Evolutionary conservation across 345 rosid genomes (phyloP), one percentile per base, ranked within the genome.

Genomic region (Heritiera fomes): DNA sequence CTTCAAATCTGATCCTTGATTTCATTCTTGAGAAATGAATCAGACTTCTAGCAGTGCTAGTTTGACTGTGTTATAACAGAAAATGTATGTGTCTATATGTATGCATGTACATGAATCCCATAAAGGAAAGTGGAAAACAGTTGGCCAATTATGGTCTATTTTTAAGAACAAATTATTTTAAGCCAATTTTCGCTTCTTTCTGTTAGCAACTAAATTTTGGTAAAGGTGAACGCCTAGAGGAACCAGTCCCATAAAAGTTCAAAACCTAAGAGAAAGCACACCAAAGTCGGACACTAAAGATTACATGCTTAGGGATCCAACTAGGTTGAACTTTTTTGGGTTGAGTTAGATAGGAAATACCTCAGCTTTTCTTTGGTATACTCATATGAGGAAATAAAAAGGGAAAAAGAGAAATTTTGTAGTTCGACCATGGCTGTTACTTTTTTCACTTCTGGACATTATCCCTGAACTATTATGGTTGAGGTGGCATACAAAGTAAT

Each of bases 241-340:
- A 65, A 40, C 70, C 70, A 65, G 28, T 65, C 7, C 69, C 23
- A 8, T 40, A 6, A 17, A 47, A 65, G 70, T 65, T 65, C 23
- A 40, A 65, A 60, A 40, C 70, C 47, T 61, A 8, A 65, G 69
- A 64, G 70, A 17, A 65, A 65, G 28, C 5, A 11, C 69, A 65
- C 47, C 3, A 3, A 41, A 17, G 2, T 18, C 20, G 20, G 10
- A 38, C 23, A 15, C 38, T 60, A 60, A 59, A 9, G 30, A 23
- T 60, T 23, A 23, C 34, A 23, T 60, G 64, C 64, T 60, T 28
- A 6, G 23, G 4, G 12, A 64, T 62, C 45, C 45, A 63, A 15
- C 23, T 38, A 10, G 23, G 47, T 64, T 8, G 17, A 38, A 30
- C 66, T 62, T n/a, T 30, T 4, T 28, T 7, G 23, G 66, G 23